Evolutionary conservation across 2,329 filamentous ascomycete species (phyloP), one percentile per base, ranked within the genome.

Genomic region (Pezicula neosporulosa): DNA sequence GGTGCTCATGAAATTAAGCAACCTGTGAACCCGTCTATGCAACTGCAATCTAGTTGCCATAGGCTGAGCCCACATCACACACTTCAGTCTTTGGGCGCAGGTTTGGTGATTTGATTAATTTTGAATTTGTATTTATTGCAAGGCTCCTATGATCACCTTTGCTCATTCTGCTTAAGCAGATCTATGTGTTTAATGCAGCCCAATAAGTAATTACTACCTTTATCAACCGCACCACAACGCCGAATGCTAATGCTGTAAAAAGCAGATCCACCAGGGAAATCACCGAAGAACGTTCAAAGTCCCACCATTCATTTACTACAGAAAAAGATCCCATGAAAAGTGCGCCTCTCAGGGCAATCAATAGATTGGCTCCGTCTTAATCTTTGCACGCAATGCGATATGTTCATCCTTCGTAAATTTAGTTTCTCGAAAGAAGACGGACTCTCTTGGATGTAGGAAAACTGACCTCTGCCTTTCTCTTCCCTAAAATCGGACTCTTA

Each of bases 381-480:
- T 62, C 47, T 63, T 65, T 24, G 60, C 51, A 48, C 63, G 56
- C 36, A 63, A 50, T 15, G 56, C 51, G 49, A 64, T 54, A 33
- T 57, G 52, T 47, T 66, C 62, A 46, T 66, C 62, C 63, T 64
- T 21, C 13, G 12, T 27, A 44, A 24, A 46, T 10, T 36, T 44
- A n/a, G 36, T 47, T 59, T 16, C 56, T 50, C 24, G 16, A 4
- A 16, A 2, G 24, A n/a, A 9, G 16, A 10, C 33, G 24, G 12
- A 15, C 18, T 21, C 12, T 28, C 18, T 16, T 12, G 6, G 41
- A 19, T 3, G 9, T 37, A 10, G 45, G 8, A 12, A 48, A 9
- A 70, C 73, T 72, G 60, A 80, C 81, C 72, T 89, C 87, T 45
- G 86, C 86, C 69, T 91, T 92, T 55, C 88, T 76, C 70, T 91